Evolutionary conservation across 495 filamentous ascomycete species (phyloP).

Genomic region (Arthonia radiata): DNA sequence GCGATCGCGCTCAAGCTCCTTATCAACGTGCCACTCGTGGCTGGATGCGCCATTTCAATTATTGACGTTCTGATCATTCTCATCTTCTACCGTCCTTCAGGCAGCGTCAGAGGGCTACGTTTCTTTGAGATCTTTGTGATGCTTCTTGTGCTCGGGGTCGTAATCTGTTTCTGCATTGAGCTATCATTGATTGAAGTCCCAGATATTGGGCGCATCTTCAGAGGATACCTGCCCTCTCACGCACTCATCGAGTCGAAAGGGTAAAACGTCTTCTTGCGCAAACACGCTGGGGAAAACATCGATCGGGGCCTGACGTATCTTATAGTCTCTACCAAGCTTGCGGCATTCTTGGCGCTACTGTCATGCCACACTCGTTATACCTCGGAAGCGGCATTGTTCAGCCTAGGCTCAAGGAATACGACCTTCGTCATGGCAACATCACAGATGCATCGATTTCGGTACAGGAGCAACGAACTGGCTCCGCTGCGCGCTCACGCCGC

Average conservation of each 20-base stretch:
- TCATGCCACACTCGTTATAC: conserved; percentile 84
- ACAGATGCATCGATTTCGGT: no score
- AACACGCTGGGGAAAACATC: neutral
- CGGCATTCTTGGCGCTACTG: conserved; percentile 77
- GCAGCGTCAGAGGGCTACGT: conserved; percentile 45
- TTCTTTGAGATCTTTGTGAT: conserved; percentile 65
- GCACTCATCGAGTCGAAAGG: conserved; percentile 44
- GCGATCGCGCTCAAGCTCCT: conserved; percentile 79
- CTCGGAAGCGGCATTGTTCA: conserved; percentile 79
- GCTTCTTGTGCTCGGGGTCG: conserved; percentile 55
- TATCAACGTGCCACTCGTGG: conserved; percentile 55
- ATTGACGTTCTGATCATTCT: conserved; percentile 66
- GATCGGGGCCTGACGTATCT: conserved; percentile 3
- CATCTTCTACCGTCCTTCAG: conserved; percentile 58
- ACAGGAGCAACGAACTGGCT: no score
- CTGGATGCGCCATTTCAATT: conserved; percentile 68
- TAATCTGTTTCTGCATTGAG: conserved; percentile 78
- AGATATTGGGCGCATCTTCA: conserved; percentile 50
- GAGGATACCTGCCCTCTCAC: conserved; percentile 57
- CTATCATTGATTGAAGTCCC: conserved; percentile 51
- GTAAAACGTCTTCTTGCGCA: conserved; percentile 13
- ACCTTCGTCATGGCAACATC: conserved; percentile 14
- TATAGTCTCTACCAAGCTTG: conserved; percentile 64
- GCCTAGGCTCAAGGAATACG: conserved; percentile 55
- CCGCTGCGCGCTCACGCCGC: no score